These are phyloP conservation scores for Gnetum montanum DNA, from an alignment of 75 land plant genomes.

Conservation along the genomic window DNA sequence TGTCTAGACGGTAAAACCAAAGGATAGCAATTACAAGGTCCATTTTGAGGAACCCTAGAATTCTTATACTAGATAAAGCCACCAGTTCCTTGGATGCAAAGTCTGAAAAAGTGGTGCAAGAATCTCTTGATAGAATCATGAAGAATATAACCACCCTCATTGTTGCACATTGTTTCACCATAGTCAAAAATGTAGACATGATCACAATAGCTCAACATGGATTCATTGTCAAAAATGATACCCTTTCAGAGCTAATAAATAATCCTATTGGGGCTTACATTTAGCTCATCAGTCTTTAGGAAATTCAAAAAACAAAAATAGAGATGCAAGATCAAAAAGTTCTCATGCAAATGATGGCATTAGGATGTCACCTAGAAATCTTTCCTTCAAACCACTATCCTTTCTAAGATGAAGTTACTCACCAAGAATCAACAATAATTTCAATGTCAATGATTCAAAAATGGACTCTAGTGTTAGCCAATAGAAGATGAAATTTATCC, in stretches of 20 bases:
- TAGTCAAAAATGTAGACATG: too few species aligned
- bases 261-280: constrained; percentile 25
- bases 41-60: constrained; percentile 59
- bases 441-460: too few species aligned
- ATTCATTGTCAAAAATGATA: constrained; percentile 38
- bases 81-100: constrained; percentile 76
- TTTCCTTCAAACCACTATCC: too few species aligned
- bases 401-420: too few species aligned
- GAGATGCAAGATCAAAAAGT: too few species aligned
- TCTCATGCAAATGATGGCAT: too few species aligned
- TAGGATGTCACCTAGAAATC: too few species aligned
- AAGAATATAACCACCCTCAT: constrained; percentile 54
- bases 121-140: constrained; percentile 56
- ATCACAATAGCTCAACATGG: constrained; percentile 68
- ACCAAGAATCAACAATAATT: too few species aligned
- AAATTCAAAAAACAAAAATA: too few species aligned
- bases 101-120: constrained; percentile 67
- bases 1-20: constrained; percentile 83
- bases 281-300: too few species aligned
- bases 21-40: constrained; percentile 77
- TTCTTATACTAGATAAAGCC: constrained; percentile 81
- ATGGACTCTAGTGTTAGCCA: too few species aligned
- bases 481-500: too few species aligned
- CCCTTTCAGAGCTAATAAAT: constrained; percentile 21
- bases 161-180: constrained; percentile 73